These are phyloP conservation scores for Aphanomyces cochlioides DNA, from an alignment of 352 stramenopile species.

Conservation along the genomic window DNA sequence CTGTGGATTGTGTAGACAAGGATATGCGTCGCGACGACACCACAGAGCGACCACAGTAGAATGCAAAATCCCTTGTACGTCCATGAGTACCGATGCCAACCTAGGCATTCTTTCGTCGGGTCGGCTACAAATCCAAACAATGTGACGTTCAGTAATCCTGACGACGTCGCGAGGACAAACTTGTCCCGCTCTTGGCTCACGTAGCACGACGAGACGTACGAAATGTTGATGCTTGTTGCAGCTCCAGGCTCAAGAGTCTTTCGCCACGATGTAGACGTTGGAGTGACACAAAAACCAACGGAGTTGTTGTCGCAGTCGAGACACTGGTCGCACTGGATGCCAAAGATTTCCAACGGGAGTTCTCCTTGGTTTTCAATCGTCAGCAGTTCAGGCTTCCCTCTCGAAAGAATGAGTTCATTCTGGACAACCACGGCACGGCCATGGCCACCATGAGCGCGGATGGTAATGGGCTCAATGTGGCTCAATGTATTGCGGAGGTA, in stretches of 20 bases:
- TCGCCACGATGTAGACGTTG: neutral
- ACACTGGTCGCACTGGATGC: neutral
- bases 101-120: neutral
- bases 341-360: neutral
- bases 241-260: neutral
- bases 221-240: neutral
- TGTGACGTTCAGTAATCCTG: neutral
- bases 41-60: slow-evolving; percentile 4
- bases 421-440: slow-evolving; percentile 4
- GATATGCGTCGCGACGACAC: slow-evolving; percentile 12
- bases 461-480: slow-evolving; percentile 18
- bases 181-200: neutral
- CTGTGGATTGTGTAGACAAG: slow-evolving; percentile 13
- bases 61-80: neutral
- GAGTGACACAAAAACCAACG: slow-evolving; percentile 11
- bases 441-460: neutral
- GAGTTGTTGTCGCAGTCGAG: neutral
- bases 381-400: neutral
- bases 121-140: slow-evolving; percentile 3
- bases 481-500: slow-evolving; percentile 27
- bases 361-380: slow-evolving; percentile 6
- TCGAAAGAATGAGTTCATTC: neutral
- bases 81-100: neutral
- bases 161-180: neutral
- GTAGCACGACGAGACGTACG: slow-evolving; percentile 12